Evolutionary conservation across 352 stramenopile genomes (phyloP).

Genomic region (Pythium rishiriense): DNA sequence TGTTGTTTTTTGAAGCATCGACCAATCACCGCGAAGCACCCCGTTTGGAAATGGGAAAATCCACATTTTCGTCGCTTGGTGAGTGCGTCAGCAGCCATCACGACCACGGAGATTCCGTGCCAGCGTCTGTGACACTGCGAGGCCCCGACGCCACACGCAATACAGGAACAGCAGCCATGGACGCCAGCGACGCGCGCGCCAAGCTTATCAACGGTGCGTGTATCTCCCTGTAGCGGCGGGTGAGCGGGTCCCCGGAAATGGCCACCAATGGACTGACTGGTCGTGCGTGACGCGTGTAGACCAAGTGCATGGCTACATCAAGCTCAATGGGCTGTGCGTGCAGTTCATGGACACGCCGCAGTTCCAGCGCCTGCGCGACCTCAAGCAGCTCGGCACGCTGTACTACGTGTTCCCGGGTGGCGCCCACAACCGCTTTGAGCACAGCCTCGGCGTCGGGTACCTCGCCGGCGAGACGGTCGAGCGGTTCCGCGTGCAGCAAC

Average conservation of each 20-base stretch:
- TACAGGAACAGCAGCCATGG: constrained; percentile 4
- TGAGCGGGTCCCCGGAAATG: no score
- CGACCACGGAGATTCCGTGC: no score
- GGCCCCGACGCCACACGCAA: no score
- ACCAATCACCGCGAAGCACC: no score
- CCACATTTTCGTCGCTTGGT: no score
- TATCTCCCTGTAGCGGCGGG: neutral
- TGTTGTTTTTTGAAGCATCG: no score
- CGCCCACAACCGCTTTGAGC: constrained; percentile 95
- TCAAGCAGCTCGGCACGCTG: constrained; percentile 94
- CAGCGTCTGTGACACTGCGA: no score
- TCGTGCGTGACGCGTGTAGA: no score
- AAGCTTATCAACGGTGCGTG: constrained; percentile 70
- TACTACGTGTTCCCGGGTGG: constrained; percentile 87
- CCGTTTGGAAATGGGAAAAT: no score
- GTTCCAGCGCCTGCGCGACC: constrained; percentile 93
- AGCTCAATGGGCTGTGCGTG: constrained; percentile 74
- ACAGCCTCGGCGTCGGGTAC: constrained; percentile 94
- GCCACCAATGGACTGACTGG: no score
- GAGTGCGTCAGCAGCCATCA: no score
- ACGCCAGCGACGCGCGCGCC: constrained; percentile 20
- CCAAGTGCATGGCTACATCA: constrained; percentile 83
- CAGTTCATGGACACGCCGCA: constrained; percentile 91
- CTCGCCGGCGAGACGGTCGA: constrained; percentile 89
- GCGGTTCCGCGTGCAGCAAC: constrained; percentile 85